Base-by-base conservation (phyloP, 2,329 filamentous ascomycete species). In the Epichloe glyceriae region DNA sequence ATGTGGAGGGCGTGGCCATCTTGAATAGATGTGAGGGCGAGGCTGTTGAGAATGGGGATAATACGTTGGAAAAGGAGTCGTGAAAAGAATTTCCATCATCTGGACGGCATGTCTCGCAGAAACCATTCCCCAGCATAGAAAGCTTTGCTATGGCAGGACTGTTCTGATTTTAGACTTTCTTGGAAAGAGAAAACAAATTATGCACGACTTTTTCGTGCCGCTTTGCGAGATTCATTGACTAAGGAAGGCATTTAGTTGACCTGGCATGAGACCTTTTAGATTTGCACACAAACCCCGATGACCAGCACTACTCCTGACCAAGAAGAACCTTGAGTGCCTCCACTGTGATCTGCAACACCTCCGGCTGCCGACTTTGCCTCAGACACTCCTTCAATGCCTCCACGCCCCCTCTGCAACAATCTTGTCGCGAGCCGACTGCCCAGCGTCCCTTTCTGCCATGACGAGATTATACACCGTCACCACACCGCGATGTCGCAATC, bases 391-490 rank as follows among this genome's bases (percentile, higher is more conserved):
- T 89, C 53, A 96, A 62, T 3, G 78, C 70, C 52, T 88, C 81
- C 2, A 86, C 70, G 0, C 82, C 88, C 76, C 77, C 46, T 76
- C 78, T 11, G 73, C 73, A 58, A 76, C 79, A 42, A 90, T 67
- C 52, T 75, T 81, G 55, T 78, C 73, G 50, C 75, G 67, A 1
- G 80, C 85, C 54, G 73, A 69, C 51, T 74, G 68, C 0, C 86
- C 87, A 0, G 80, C 73, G 14, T 83, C 79, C 1, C 80, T 85
- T 7, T 84, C 80, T 4, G 79, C 78, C 11, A 73, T 73, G 5
- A 88, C 73, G 62, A 96, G 71, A 62, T 94, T 94, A 54, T 80
- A 74, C 15, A 93, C 64, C 52, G 83, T 80, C 26, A 91, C 88
- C 1, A 86, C 78, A 0, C 88, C 93, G 7, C 93, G 72, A 62